Base-by-base conservation (phyloP, 2,329 filamentous ascomycete genomes). In the Fonsecaea erecta region DNA sequence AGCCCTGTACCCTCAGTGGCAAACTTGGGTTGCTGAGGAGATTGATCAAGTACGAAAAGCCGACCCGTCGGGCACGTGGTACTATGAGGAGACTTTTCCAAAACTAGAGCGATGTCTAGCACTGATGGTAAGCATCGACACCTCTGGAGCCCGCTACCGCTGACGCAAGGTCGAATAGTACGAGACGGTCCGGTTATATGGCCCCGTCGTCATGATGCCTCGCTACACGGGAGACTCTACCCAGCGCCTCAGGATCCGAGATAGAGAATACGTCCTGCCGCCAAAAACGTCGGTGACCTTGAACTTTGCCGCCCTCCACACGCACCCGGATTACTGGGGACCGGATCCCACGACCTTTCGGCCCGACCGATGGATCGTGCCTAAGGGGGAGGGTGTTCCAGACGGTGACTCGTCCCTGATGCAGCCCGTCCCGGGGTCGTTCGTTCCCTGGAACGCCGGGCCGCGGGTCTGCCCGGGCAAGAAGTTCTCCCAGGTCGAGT, bases 21-120 rank as follows among this genome's bases (percentile, higher is more conserved):
- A 71, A 43, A 55, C 52, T 1, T 71, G 70, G 70, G 56, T 71
- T 16, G 60, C 55, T 7, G 63, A 69, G 48, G 68, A 70, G 52
- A 63, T 70, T 71, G 63, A 69, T 37, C 46, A 62, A 43, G 63
- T 69, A 8, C 61, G 64, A 11, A 54, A 56, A 32, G 68, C 69
- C 4, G 59, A 72, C 3, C 62, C 65, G 5, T 52, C 68, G 3
- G 74, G 72, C 1, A 66, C 70, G 1, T 72, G 75, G 55, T 75
- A 79, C 5, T 86, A 86, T 67, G 74, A 77, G 5, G 71, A 75
- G 0, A 71, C 76, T 0, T 85, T 80, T 68, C 81, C 83, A 0
- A 76, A 74, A 58, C 75, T 82, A 37, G 75, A 75, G 30, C 76
- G 84, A 1, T 76, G 75, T 28, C 70, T 83, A 34, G 81, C 82